Evolutionary conservation across 805 yeast species (phyloP).

Genomic region (Helenozyma baotianmanensis): DNA sequence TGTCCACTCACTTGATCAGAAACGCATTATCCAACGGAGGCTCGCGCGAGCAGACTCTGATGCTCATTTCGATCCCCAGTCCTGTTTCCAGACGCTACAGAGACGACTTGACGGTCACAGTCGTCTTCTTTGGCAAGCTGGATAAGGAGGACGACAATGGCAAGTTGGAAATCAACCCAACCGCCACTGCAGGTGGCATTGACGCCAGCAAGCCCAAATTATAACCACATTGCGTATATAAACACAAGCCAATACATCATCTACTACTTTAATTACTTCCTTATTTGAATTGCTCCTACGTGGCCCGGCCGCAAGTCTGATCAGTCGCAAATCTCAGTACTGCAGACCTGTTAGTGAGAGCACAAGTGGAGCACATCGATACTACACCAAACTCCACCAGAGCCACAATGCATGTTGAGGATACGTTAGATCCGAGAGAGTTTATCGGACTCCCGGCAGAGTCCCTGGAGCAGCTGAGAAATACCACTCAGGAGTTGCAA

Average conservation of each 20-base stretch:
- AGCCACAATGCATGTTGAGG: not conserved
- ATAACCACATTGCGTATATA: constrained; percentile 18
- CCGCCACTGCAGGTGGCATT: constrained; percentile 57
- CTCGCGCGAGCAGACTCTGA: constrained; percentile 78
- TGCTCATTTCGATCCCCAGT: constrained; percentile 84
- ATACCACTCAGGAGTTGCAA: constrained; percentile 6
- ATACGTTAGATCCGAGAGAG: constrained; percentile 4
- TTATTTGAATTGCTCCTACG: too few species aligned
- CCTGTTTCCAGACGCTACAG: constrained; percentile 89
- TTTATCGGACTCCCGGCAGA: not conserved
- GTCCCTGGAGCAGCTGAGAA: too few species aligned
- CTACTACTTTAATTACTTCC: too few species aligned
- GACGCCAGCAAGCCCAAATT: constrained; percentile 44
- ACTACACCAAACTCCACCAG: too few species aligned
- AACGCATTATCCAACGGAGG: constrained; percentile 89
- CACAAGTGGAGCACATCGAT: too few species aligned
- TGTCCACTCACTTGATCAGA: constrained; percentile 87
- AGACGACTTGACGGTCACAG: constrained; percentile 95
- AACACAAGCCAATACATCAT: too few species aligned
- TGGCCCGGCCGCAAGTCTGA: too few species aligned
- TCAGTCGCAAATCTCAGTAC: too few species aligned
- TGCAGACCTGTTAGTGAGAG: too few species aligned
- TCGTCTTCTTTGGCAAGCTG: constrained; percentile 80
- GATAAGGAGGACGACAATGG: constrained; percentile 41
- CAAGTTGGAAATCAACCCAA: constrained; percentile 49